Evolutionary conservation across 371 early-diverging fungal genomes (phyloP), one percentile per base, ranked within the genome.

Genomic region (Batrachochytrium dendrobatidis): DNA sequence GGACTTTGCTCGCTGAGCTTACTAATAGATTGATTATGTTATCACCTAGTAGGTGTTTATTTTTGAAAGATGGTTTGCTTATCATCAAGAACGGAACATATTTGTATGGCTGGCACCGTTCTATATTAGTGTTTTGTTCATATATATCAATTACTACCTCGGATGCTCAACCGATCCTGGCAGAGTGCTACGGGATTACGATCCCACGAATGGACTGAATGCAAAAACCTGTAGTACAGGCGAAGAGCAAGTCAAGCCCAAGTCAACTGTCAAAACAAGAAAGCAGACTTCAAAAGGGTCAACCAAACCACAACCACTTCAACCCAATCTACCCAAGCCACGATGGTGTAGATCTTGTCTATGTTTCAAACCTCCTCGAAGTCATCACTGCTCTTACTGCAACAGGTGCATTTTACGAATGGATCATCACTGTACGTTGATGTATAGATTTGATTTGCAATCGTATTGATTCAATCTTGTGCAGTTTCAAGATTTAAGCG

Each of bases 341-440:
- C 39, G 76, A 18, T 69, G 67, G 66, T 86, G 86, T 68, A 67
- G 79, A 56, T 83, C 78, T 55, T 88, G 88, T 69, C 66, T 76
- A 56, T 44, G 75, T 6, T 86, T 83, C 29, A 95, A 93, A 69
- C 92, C 96, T 10, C 92, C 90, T 61, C 80, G 96, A 55, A 80
- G 87, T 17, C 96, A 95, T 64, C 96, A 95, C 66, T 95, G 94
- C 68, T 83, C 85, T 46, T 86, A 84, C 43, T 94, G 95, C 70
- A 83, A 87, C 52, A 64, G 74, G 26, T 96, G 95, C 63, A 85
- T 94, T 2, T 75, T 79, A 46, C 78, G 73, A 53, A 87, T 87
- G 87, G 86, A 85, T 61, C 87, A 87, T 62, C 98, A 97, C 65
- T 97, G 98, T 76, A 59, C 62, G 74, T 70, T 10, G 32, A 18